Evolutionary conservation across 805 yeast species (phyloP).

Genomic region (Ogataea paraovalis): DNA sequence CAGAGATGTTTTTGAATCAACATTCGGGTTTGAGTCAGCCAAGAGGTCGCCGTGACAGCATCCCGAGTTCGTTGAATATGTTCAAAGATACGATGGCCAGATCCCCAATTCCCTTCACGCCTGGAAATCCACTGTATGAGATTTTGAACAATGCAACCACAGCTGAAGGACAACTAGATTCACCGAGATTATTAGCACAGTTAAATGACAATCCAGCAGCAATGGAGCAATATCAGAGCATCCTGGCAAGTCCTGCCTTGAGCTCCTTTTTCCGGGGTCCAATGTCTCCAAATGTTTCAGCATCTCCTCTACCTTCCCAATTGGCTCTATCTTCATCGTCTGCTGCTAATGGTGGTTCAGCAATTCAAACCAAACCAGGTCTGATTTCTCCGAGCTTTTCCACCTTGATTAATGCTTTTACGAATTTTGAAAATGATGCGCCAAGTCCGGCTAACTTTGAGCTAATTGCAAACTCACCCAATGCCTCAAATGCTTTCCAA

Average conservation of each 20-base stretch:
- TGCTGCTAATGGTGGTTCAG: neutral
- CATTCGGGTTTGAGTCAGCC: neutral
- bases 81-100: slow-evolving; percentile 12
- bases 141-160: slow-evolving; percentile 18
- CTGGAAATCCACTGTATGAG: slow-evolving; percentile 22
- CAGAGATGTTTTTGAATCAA: slow-evolving; percentile 7
- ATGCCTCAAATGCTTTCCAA: neutral
- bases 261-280: slow-evolving; percentile 8
- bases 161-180: slow-evolving; percentile 20
- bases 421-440: slow-evolving; percentile 23
- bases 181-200: slow-evolving; percentile 22
- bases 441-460: slow-evolving; percentile 26
- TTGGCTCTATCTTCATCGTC: neutral
- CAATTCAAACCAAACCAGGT: slow-evolving; percentile 3
- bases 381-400: slow-evolving; percentile 26
- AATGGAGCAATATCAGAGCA: slow-evolving; percentile 20
- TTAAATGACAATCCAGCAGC: slow-evolving; percentile 21
- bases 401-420: slow-evolving; percentile 25
- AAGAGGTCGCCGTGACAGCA: neutral
- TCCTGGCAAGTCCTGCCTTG: slow-evolving; percentile 17
- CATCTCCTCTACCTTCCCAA: slow-evolving; percentile 11
- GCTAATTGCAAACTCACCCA: slow-evolving; percentile 10
- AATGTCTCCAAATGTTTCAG: slow-evolving; percentile 8
- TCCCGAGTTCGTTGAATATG: slow-evolving; percentile 16
- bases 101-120: slow-evolving; percentile 16